Percentiles rank a stretch among this genome's conserved stretches.
These are phyloP conservation scores for Claviceps citrina DNA, from an alignment of 2,329 filamentous ascomycete species.

Conservation along the genomic window DNA sequence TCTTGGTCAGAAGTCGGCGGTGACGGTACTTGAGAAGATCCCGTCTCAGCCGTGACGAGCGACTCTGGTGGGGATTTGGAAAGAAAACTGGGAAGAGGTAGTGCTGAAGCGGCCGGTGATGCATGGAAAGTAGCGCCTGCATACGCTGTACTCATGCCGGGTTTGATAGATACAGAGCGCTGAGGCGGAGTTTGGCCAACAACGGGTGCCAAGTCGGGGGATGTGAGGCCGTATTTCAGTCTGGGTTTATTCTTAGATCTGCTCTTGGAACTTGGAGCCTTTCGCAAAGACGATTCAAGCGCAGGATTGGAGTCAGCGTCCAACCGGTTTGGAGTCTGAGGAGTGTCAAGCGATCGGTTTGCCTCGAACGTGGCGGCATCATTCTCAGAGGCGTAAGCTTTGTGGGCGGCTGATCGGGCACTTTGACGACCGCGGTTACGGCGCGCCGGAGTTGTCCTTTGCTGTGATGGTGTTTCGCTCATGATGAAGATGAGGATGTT, in stretches of 20 bases:
- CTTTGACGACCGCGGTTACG: conserved; percentile 25
- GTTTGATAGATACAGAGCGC: conserved; percentile 28
- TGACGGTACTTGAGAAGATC: conserved; percentile 26
- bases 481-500: not conserved
- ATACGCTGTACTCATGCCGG: conserved; percentile 46
- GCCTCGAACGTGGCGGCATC: conserved; percentile 23
- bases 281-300: conserved; percentile 10
- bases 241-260: conserved; percentile 16
- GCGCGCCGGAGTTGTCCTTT: conserved; percentile 18
- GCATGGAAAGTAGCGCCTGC: conserved; percentile 91
- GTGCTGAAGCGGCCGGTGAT: conserved; percentile 75
- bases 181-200: conserved; percentile 28
- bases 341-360: conserved; percentile 19
- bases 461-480: conserved; percentile 5
- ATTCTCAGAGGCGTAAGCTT: conserved; percentile 45
- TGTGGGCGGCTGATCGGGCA: conserved; percentile 28
- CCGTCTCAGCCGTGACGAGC: conserved; percentile 24
- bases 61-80: conserved; percentile 60
- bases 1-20: conserved; percentile 38
- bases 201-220: conserved; percentile 26
- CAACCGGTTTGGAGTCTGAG: conserved; percentile 33
- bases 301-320: conserved; percentile 21
- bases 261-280: conserved; percentile 17
- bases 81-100: conserved; percentile 79
- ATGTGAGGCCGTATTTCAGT: conserved; percentile 14